Conservation (phyloP, 2,329 filamentous ascomycete genomes). For the Diplodia mutila region DNA sequence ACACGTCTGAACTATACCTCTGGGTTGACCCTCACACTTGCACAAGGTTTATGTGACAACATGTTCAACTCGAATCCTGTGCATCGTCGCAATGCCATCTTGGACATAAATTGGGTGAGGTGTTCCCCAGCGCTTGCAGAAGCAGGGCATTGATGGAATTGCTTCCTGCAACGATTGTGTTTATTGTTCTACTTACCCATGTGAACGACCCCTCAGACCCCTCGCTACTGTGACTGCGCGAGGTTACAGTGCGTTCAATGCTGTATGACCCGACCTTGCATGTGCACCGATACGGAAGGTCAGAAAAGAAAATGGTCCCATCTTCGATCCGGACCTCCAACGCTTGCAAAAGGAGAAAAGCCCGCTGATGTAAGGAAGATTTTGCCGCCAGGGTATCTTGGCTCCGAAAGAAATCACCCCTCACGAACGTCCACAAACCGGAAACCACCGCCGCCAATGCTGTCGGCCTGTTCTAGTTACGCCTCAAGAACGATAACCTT, state of each 20-base stretch:
- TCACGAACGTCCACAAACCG: neutral
- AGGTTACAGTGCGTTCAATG: neutral
- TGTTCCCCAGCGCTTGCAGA: neutral
- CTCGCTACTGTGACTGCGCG: neutral
- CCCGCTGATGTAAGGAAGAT: neutral
- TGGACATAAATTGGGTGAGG: neutral
- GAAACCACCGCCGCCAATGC: neutral
- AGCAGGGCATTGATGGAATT: no score
- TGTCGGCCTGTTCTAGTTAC: neutral
- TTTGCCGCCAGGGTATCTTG: conserved; percentile 6
- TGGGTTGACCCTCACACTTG: neutral
- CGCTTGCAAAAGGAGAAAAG: neutral
- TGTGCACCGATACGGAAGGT: neutral
- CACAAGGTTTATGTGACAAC: no score
- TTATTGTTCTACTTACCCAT: neutral
- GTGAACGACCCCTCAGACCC: neutral
- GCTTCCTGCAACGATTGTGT: no score
- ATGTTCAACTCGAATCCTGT: neutral
- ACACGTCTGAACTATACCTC: neutral
- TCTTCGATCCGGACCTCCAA: neutral
- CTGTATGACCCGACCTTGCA: neutral
- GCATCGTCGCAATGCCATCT: neutral
- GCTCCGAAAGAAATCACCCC: neutral
- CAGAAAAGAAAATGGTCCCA: neutral
- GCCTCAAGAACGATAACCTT: neutral